phyloP scores from a whole-genome alignment of 2,329 filamentous ascomycete genomes.

The Fusarium azukiicola region DNA sequence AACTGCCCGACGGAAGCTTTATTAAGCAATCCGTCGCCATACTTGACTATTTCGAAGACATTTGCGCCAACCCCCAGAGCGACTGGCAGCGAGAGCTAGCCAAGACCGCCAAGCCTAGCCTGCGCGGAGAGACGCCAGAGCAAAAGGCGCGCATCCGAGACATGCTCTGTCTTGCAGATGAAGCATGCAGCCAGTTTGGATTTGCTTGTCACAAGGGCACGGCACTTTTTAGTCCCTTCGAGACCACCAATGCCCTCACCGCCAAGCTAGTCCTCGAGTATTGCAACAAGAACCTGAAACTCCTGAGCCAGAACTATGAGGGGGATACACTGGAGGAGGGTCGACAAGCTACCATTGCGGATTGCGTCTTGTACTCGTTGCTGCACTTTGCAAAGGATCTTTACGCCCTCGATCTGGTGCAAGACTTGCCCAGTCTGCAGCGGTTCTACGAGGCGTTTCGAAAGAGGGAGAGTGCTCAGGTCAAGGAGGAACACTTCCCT shows the following conservation, averaged over 20 bases:
- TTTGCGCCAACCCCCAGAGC: constrained; percentile 30
- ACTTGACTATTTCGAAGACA: constrained; percentile 44
- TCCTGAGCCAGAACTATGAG: constrained; percentile 36
- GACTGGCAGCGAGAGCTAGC: constrained; percentile 36
- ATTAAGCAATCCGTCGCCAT: constrained; percentile 48
- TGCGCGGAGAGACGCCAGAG: constrained; percentile 29
- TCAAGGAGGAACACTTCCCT: constrained; percentile 34
- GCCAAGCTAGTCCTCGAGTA: constrained; percentile 34
- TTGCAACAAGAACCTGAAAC: constrained; percentile 28
- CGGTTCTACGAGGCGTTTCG: constrained; percentile 38
- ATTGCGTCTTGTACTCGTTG: constrained; percentile 43
- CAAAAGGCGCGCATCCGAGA: constrained; percentile 38
- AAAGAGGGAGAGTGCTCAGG: constrained; percentile 31
- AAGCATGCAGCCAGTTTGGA: constrained; percentile 34
- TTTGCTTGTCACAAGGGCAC: constrained; percentile 47
- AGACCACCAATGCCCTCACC: constrained; percentile 5
- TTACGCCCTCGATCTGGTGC: constrained; percentile 27
- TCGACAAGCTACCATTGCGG: constrained; percentile 24
- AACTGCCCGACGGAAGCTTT: constrained; percentile 40
- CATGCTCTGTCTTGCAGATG: constrained; percentile 39
- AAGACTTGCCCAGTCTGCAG: constrained; percentile 24
- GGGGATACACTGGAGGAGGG: background rate
- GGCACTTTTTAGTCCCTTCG: background rate
- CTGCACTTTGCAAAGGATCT: constrained; percentile 44
- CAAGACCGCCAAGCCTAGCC: background rate